Evolutionary conservation across 2,329 filamentous ascomycete genomes (phyloP).

Genomic region (Talaromyces sp.): DNA sequence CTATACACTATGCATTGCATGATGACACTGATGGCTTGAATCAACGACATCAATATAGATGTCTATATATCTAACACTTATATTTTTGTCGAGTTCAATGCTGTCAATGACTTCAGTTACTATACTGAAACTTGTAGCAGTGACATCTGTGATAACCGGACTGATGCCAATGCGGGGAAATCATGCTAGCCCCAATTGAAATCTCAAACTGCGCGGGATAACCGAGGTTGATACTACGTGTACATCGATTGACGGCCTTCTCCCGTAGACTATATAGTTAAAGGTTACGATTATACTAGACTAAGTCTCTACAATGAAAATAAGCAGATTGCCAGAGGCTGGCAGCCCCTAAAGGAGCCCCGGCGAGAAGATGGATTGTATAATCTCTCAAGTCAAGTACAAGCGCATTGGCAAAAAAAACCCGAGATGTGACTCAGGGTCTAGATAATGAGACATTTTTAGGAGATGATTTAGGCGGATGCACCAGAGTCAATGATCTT

Average conservation of each 20-base stretch:
- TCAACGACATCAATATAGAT: neutral
- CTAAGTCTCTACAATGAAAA: neutral
- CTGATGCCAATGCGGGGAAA: neutral
- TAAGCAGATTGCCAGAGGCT: conserved; percentile 1
- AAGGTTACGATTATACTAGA: neutral
- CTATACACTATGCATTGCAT: neutral
- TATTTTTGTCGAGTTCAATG: no score
- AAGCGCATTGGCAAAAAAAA: neutral
- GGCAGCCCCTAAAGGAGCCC: neutral
- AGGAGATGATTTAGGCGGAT: conserved; percentile 18
- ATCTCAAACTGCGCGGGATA: neutral
- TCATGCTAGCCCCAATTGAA: neutral
- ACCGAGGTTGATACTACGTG: neutral
- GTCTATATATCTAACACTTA: neutral
- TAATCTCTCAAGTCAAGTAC: conserved; percentile 8
- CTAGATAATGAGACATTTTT: neutral
- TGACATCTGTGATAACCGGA: neutral
- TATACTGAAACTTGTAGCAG: no score
- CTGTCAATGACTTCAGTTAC: neutral
- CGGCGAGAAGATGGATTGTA: neutral
- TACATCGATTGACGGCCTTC: neutral
- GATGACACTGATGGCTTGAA: neutral
- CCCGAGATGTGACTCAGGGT: neutral
- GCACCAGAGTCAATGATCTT: conserved; percentile 47
- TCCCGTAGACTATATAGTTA: neutral